These are phyloP conservation scores for Grosmannia penicillata DNA, from an alignment of 2,329 filamentous ascomycete species.

Conservation along the genomic window DNA sequence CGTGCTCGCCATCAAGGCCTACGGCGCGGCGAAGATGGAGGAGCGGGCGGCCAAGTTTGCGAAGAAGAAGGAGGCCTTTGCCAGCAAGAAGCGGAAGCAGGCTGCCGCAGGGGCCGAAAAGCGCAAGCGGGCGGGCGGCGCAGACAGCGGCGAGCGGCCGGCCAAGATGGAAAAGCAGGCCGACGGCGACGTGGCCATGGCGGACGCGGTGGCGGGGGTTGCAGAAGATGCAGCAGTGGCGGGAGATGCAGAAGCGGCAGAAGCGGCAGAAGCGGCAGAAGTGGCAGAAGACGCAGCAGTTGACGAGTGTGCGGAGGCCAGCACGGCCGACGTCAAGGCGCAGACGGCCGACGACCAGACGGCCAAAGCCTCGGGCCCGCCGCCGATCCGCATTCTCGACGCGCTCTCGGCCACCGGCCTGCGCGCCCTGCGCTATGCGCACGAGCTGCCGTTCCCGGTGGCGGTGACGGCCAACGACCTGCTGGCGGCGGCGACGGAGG, in stretches of 20 bases:
- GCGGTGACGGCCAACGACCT: slow-evolving; percentile 83
- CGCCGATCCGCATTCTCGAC: slow-evolving; percentile 72
- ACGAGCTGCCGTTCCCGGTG: slow-evolving; percentile 76
- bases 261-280: background rate
- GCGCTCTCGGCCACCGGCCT: slow-evolving; percentile 89
- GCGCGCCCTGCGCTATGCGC: slow-evolving; percentile 77
- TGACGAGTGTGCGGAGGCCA: too few species aligned
- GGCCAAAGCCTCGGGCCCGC: too few species aligned
- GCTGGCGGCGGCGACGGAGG: slow-evolving; percentile 57
- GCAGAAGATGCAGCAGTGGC: slow-evolving; percentile 1
- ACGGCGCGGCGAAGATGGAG: slow-evolving; percentile 49
- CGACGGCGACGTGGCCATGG: background rate
- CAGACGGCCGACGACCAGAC: too few species aligned
- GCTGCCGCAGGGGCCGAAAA: slow-evolving; percentile 13
- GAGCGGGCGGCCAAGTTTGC: slow-evolving; percentile 39
- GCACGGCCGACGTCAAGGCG: too few species aligned
- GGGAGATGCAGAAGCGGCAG: background rate
- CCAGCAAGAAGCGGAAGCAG: slow-evolving; percentile 24
- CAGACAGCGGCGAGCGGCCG: slow-evolving; percentile 13
- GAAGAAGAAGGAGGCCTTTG: slow-evolving; percentile 36
- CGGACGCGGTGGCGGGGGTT: background rate
- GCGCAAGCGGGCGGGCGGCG: slow-evolving; percentile 23
- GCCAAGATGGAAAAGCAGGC: slow-evolving; percentile 15
- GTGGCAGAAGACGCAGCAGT: background rate
- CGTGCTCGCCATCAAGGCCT: slow-evolving; percentile 80